These are phyloP conservation scores for Rhizopogon sp. DNA, from an alignment of 768 basidiomycete genomes.

Conservation along the genomic window DNA sequence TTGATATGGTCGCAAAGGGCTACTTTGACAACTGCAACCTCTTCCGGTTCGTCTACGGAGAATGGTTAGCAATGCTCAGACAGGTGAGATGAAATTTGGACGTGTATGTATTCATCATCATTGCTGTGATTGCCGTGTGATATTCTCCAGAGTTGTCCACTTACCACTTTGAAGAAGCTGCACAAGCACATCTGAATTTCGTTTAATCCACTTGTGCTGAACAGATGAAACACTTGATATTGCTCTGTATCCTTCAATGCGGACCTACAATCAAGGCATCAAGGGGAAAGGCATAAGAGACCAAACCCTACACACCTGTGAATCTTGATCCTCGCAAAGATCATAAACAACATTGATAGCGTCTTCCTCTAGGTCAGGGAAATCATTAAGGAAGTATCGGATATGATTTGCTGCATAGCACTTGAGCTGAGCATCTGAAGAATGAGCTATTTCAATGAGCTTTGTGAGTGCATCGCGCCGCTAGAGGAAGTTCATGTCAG, in stretches of 20 bases:
- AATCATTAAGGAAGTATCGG: conserved; percentile 55
- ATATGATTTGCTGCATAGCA: conserved; percentile 55
- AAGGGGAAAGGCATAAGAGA: conserved; percentile 1
- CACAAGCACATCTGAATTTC: conserved; percentile 73
- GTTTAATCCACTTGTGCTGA: conserved; percentile 55
- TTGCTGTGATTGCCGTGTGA: background rate
- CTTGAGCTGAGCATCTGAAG: conserved; percentile 40
- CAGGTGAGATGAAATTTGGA: background rate
- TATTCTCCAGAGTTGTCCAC: conserved; percentile 17
- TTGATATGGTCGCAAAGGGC: conserved; percentile 60
- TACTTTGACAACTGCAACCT: conserved; percentile 55
- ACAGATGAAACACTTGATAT: conserved; percentile 46
- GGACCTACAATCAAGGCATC: conserved; percentile 38
- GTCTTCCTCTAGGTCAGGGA: conserved; percentile 67
- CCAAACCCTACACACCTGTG: conserved; percentile 33
- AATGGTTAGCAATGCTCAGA: background rate
- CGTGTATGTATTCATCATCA: background rate
- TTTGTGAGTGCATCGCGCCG: conserved; percentile 46
- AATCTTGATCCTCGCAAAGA: conserved; percentile 64
- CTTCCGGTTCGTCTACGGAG: conserved; percentile 57
- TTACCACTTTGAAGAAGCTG: conserved; percentile 71
- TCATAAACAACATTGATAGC: conserved; percentile 78
- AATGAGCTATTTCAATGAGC: conserved; percentile 51
- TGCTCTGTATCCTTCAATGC: conserved; percentile 63
- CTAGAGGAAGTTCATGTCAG: conserved; percentile 28